Percentiles rank a stretch among this genome's conserved stretches.
Conservation (phyloP, 305 asterid species). For the Rubia balearica region DNA sequence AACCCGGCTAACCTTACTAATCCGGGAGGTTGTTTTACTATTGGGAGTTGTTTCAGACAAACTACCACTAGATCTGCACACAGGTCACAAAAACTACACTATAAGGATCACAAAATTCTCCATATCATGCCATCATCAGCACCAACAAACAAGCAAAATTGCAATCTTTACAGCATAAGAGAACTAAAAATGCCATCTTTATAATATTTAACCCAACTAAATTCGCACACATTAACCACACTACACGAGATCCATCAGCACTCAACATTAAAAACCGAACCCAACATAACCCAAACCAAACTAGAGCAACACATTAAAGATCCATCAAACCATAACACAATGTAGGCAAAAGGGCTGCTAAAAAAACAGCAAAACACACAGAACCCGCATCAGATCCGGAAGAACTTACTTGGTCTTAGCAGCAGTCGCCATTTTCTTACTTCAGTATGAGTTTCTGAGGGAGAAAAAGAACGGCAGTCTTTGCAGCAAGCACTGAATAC, state of each 20-base stretch:
- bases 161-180: not conserved
- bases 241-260: conserved; percentile 6
- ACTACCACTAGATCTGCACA: conserved; percentile 54
- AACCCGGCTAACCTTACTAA: conserved; percentile 45
- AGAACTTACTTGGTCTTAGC: conserved; percentile 67
- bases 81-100: conserved; percentile 12
- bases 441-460: no score
- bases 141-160: not conserved
- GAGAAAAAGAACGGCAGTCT: not conserved
- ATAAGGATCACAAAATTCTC: conserved; percentile 1
- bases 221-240: not conserved
- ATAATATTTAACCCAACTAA: not conserved
- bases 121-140: not conserved
- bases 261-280: not conserved
- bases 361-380: conserved; percentile 10
- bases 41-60: conserved; percentile 57
- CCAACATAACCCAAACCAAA: not conserved
- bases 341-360: conserved; percentile 1
- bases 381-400: conserved; percentile 48
- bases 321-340: conserved; percentile 14
- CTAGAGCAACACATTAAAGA: conserved; percentile 13
- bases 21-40: conserved; percentile 50
- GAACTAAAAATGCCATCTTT: not conserved
- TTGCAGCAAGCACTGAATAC: not conserved
- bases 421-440: conserved; percentile 37